phyloP scores from a whole-genome alignment of 495 filamentous ascomycete species.

The Pyrenopolyporus hunteri region DNA sequence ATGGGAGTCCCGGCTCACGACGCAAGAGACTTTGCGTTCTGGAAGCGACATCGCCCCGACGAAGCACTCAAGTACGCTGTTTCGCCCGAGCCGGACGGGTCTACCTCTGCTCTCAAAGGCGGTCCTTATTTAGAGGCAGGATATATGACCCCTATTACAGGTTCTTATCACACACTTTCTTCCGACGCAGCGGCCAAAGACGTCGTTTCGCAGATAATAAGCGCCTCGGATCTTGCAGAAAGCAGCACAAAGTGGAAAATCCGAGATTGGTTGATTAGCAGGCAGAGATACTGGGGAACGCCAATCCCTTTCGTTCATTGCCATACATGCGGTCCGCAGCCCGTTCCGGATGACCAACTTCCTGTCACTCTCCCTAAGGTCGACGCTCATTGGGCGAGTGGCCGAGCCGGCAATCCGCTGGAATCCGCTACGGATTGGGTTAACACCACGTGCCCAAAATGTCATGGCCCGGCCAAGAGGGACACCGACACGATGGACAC shows the following conservation, averaged over 20 bases:
- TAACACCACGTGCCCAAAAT: constrained; percentile 76
- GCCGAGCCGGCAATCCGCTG: constrained; percentile 77
- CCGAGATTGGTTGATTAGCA: constrained; percentile 85
- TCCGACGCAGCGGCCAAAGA: constrained; percentile 67
- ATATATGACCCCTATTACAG: constrained; percentile 67
- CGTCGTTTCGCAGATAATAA: constrained; percentile 64
- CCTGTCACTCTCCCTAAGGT: constrained; percentile 79
- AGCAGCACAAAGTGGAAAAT: constrained; percentile 74
- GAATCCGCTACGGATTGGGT: constrained; percentile 75
- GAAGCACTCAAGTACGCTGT: constrained; percentile 60
- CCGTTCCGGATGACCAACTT: constrained; percentile 76
- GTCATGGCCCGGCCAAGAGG: constrained; percentile 69
- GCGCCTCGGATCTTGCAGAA: constrained; percentile 58
- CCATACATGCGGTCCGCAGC: constrained; percentile 73
- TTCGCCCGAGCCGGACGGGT: constrained; percentile 57
- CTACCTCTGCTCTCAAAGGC: constrained; percentile 46
- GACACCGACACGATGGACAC: constrained; percentile 97
- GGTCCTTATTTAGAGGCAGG: constrained; percentile 66
- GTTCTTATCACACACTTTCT: constrained; percentile 61
- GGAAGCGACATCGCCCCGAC: constrained; percentile 67
- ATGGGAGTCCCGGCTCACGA: constrained; percentile 94
- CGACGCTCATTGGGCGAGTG: constrained; percentile 67
- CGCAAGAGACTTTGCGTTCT: constrained; percentile 76
- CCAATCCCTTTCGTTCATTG: constrained; percentile 93
- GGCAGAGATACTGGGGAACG: constrained; percentile 89